Base-by-base conservation (phyloP, 2,329 filamentous ascomycete species). In the Phialemonium atrogriseum region DNA sequence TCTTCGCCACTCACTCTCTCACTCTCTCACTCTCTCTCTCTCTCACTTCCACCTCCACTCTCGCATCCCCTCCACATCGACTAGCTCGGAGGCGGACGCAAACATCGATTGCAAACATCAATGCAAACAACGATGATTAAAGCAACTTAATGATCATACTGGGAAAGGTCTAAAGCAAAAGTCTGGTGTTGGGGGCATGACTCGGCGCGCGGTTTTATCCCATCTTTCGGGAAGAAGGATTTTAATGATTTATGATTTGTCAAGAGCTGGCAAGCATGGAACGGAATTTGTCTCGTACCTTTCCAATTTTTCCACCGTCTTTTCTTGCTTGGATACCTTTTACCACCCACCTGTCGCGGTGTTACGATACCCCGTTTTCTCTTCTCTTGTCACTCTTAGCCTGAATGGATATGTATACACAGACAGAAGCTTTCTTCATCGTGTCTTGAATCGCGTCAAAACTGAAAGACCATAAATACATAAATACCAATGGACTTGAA, bases 161-260 rank as follows among this genome's bases (percentile, higher is more conserved):
- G n/a, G n/a, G n/a, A n/a, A n/a, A n/a, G 17, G 12, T 16, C 20
- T 11, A 24, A 33, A 18, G 34, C 17, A 39, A 33, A 30, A 26
- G 24, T 24, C 30, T 33, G 25, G 23, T 35, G 20, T n/a, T 27
- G 27, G 21, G 40, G 44, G 36, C 41, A 48, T 46, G 41, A 38
- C 32, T 37, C 40, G 45, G 47, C 46, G 47, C 40, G 40, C 30
- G 34, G 41, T 17, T 36, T 35, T 32, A 42, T 38, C 41, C 40
- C 30, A 37, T 36, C 36, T 33, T 34, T 32, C 40, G 39, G 39
- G 27, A 36, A 27, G 40, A 41, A 37, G 37, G 37, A 38, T 36
- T 32, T 39, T 46, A 35, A 36, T 29, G 33, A 23, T 30, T 30
- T 24, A 24, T 34, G 24, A 28, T 28, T 18, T 28, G 26, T 13